Conservation (phyloP, 495 filamentous ascomycete genomes). For the Cladorrhinum samala region DNA sequence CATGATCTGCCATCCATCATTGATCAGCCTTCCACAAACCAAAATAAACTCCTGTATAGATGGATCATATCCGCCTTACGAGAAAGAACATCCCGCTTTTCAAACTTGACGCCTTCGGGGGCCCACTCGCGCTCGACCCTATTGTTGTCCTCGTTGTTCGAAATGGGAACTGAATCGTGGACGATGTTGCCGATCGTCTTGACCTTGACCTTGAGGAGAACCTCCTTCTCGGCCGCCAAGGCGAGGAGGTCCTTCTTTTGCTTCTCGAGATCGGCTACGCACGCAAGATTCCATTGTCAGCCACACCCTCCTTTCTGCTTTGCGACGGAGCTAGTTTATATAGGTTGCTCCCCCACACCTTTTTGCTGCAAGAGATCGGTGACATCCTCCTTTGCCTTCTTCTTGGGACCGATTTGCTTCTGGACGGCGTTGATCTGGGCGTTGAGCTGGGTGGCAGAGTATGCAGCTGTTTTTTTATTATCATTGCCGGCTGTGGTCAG, state of each 20-base stretch:
- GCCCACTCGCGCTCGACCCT: constrained; percentile 67
- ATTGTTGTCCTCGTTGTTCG: constrained; percentile 91
- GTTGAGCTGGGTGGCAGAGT: constrained; percentile 70
- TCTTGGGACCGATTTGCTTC: constrained; percentile 85
- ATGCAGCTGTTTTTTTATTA: constrained; percentile 53
- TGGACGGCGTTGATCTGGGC: constrained; percentile 80
- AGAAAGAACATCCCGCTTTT: constrained; percentile 46
- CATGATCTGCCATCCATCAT: constrained; percentile 60
- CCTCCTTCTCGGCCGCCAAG: constrained; percentile 65
- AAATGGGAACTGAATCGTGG: constrained; percentile 85
- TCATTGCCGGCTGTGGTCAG: too few relatives aligned
- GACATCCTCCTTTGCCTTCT: constrained; percentile 92
- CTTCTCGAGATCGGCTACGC: constrained; percentile 61
- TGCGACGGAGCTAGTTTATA: neutral
- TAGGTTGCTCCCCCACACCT: constrained; percentile 12
- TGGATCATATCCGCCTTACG: constrained; percentile 29
- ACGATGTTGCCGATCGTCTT: constrained; percentile 90
- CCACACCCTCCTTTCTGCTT: neutral
- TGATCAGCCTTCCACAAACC: neutral
- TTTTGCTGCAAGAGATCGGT: constrained; percentile 75
- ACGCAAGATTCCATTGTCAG: constrained; percentile 9
- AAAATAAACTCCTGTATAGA: neutral
- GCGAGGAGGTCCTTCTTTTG: constrained; percentile 74
- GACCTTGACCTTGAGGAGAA: constrained; percentile 61
- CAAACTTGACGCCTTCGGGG: constrained; percentile 61